phyloP scores from a whole-genome alignment of 2,329 filamentous ascomycete species.

The Diplodia intermedia region DNA sequence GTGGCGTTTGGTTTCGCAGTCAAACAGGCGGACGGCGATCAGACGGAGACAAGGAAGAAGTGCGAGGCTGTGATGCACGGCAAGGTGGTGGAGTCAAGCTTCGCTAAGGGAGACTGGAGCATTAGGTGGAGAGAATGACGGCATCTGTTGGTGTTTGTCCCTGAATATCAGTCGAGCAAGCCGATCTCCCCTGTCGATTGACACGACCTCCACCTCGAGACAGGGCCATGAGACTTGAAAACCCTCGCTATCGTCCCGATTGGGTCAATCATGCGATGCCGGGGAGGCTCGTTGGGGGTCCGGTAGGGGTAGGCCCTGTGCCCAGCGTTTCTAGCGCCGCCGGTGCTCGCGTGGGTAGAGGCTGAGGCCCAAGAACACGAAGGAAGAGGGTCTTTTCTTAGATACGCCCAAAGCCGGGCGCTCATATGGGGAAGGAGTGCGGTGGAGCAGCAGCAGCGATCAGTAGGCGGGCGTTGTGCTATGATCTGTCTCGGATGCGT shows the following conservation, averaged over 20 bases:
- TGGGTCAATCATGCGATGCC: constrained; percentile 12
- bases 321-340: constrained; percentile 9
- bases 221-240: constrained; percentile 14
- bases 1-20: constrained; percentile 62
- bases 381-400: background rate
- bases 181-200: background rate
- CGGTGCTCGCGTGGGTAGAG: background rate
- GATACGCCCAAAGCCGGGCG: background rate
- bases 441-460: constrained; percentile 6
- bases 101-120: constrained; percentile 67
- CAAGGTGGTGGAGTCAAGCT: constrained; percentile 65
- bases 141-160: background rate
- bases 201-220: constrained; percentile 11
- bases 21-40: constrained; percentile 33
- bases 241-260: background rate
- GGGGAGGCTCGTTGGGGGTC: background rate
- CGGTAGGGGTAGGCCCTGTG: background rate
- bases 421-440: background rate
- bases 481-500: constrained; percentile 16
- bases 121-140: constrained; percentile 61
- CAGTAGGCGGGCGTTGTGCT: constrained; percentile 1
- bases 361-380: background rate
- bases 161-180: constrained; percentile 4
- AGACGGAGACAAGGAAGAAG: constrained; percentile 48
- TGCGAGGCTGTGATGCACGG: constrained; percentile 67